Evolutionary conservation across 1,139 yeast species (phyloP), one percentile per base, ranked within the genome.

Genomic region (Blastobotrys persicus): DNA sequence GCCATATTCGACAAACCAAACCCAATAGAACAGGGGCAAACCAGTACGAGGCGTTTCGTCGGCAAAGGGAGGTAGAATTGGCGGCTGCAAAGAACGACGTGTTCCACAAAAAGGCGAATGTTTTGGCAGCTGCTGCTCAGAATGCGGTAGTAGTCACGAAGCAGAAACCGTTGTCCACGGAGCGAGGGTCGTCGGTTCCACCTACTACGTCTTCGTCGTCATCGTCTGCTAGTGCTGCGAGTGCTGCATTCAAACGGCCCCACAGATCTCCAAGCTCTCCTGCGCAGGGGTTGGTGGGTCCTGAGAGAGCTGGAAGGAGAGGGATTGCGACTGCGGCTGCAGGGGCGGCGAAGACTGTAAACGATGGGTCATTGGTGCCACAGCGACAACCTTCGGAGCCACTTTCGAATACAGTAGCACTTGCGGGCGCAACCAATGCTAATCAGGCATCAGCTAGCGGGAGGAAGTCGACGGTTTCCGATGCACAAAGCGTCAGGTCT

Each of bases 71-170:
- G 28, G 41, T 14, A 3, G 19, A 5, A 4, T 6, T 17, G 26
- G 17, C 11, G 4, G 41, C 41, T 12, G 41, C 28, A 5, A 37
- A 37, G 14, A 37, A 18, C 6, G 28, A 37, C 16, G 9, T 35
- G 35, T 26, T 19, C 28, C 41, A 44, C 28, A 31, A 35, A 9
- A 17, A 37, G 37, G 34, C 19, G 19, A 18, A 28, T 14, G 37
- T 42, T 2, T 14, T 39, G 23, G 32, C 47, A n/a, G 47, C 47
- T 6, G 47, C 47, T 19, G 41, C 41, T 11, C 41, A 37, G 14
- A 37, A 28, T 37, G 41, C 41, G 5, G 26, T 28, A 19, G 28
- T 37, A 4, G 9, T 5, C 28, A 23, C 28, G 9, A 23, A 23
- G 28, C 5, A 9, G 28, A 9, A 23, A 6, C 28, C 28, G 9